Evolutionary conservation across 192 early-diverging fungal genomes (phyloP).

Genomic region (Mortierella hygrophila): DNA sequence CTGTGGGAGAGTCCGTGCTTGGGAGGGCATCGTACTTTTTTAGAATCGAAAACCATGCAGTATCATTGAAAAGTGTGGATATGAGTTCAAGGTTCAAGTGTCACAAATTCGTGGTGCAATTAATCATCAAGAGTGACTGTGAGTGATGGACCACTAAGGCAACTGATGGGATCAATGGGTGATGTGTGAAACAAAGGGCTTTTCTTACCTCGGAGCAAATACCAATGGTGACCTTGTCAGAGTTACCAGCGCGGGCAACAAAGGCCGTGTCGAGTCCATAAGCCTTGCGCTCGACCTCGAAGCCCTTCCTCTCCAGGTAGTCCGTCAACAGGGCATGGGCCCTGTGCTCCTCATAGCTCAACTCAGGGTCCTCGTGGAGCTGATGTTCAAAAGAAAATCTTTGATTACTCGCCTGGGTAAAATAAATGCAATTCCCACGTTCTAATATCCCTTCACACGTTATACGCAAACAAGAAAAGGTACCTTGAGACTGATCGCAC

Average conservation of each 20-base stretch:
- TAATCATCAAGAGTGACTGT: neutral
- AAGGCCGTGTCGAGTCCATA: slow-evolving; percentile 83
- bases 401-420: too few relatives aligned
- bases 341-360: slow-evolving; percentile 64
- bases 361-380: slow-evolving; percentile 74
- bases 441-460: too few relatives aligned
- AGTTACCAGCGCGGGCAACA: slow-evolving; percentile 61
- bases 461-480: neutral
- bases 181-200: too few relatives aligned
- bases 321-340: slow-evolving; percentile 75
- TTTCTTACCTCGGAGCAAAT: slow-evolving; percentile 47
- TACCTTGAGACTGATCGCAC: slow-evolving; percentile 63
- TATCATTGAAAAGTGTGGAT: too few relatives aligned
- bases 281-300: slow-evolving; percentile 67
- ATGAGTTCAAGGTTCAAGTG: neutral
- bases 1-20: slow-evolving; percentile 9
- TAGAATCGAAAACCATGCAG: neutral
- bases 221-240: slow-evolving; percentile 48
- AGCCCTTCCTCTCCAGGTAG: slow-evolving; percentile 76
- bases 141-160: neutral
- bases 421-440: too few relatives aligned
- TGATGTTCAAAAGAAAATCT: slow-evolving; percentile 5
- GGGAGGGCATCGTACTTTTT: slow-evolving; percentile 75
- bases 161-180: neutral
- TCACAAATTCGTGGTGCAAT: neutral